Conservation (phyloP, 2,329 filamentous ascomycete species). For the Chaetomium sp. region DNA sequence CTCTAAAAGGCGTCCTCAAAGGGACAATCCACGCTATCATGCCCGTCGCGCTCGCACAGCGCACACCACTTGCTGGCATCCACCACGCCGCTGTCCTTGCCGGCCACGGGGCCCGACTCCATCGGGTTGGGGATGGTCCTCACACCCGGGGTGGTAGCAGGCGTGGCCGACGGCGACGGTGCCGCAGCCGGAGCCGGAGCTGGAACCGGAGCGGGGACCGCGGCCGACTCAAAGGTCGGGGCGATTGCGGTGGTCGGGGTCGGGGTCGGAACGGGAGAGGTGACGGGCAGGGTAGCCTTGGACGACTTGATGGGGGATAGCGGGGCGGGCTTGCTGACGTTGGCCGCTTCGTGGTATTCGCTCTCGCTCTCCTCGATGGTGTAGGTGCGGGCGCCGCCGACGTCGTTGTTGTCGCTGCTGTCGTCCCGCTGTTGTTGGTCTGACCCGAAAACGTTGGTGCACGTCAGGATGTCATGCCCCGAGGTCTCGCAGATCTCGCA, state of each 20-base stretch:
- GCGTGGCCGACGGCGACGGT: too few relatives aligned
- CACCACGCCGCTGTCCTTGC: constrained; percentile 75
- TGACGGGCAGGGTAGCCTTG: background rate
- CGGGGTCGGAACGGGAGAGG: constrained; percentile 43
- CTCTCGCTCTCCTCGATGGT: background rate
- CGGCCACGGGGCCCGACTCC: constrained; percentile 70
- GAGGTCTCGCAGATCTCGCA: constrained; percentile 94
- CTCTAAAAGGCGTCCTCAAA: constrained; percentile 75
- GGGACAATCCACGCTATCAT: constrained; percentile 93
- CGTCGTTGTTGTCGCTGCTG: constrained; percentile 30
- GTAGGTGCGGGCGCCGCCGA: background rate
- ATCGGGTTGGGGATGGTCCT: constrained; percentile 62
- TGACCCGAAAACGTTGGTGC: constrained; percentile 80
- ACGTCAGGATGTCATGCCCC: constrained; percentile 92
- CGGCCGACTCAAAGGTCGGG: constrained; percentile 33
- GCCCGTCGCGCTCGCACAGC: constrained; percentile 91
- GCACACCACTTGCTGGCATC: constrained; percentile 95
- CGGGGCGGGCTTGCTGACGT: constrained; percentile 56
- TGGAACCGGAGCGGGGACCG: constrained; percentile 31
- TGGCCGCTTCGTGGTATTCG: constrained; percentile 26
- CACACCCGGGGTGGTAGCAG: constrained; percentile 26
- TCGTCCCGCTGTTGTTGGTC: constrained; percentile 35
- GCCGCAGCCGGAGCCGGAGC: constrained; percentile 41
- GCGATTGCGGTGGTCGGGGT: background rate
- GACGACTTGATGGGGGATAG: constrained; percentile 53